A percentile compares a stretch with the other conserved stretches of the same genome.
Evolutionary conservation across 2,329 filamentous ascomycete genomes (phyloP).

Genomic region (Colletotrichum sp.): DNA sequence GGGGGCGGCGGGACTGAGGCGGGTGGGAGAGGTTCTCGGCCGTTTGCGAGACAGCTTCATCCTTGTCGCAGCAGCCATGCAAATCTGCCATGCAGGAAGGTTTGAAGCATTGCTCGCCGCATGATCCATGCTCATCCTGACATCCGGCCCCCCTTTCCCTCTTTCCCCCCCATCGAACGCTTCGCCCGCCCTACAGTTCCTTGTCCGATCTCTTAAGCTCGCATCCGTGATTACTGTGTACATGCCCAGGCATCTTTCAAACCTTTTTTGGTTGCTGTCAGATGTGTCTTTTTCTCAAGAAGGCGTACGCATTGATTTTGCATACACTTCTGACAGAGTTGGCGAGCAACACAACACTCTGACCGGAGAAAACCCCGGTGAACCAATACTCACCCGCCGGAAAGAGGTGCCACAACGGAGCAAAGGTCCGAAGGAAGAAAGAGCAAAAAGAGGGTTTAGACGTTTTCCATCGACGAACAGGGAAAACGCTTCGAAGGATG

Average conservation of each 20-base stretch:
- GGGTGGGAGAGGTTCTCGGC: not conserved
- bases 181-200: not conserved
- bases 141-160: not conserved
- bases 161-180: not conserved
- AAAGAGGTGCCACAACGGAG: not conserved
- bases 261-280: not conserved
- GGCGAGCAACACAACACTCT: not conserved
- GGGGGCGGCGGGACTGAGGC: not conserved
- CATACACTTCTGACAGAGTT: not conserved
- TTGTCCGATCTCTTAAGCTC: not conserved
- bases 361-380: not conserved
- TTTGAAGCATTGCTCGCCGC: not conserved
- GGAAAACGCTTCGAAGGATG: not conserved
- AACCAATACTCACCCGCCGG: not conserved
- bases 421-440: not conserved
- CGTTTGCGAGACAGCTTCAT: conserved; percentile 1
- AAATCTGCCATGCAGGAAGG: not conserved
- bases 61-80: not conserved
- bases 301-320: not conserved
- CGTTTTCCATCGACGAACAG: not conserved
- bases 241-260: not conserved
- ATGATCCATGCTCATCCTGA: not conserved
- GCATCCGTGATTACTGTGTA: not conserved
- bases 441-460: not conserved
- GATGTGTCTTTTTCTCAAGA: not conserved